Evolutionary conservation across 2,329 filamentous ascomycete genomes (phyloP), one percentile per base, ranked within the genome.

Genomic region (Chalaropsis thielavioides): DNA sequence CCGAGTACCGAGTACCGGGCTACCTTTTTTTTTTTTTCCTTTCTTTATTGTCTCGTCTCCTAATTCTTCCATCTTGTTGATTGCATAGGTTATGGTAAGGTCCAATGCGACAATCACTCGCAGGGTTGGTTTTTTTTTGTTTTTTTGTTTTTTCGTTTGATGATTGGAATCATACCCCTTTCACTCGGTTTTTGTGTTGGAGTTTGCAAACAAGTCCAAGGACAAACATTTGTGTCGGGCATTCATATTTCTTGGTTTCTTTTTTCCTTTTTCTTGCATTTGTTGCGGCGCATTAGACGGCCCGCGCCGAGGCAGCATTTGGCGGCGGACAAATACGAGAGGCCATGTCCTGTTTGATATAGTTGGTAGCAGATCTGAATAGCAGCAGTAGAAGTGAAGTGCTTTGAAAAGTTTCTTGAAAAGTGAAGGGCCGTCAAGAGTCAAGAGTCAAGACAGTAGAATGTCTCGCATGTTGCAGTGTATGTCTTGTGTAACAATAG

Each of bases 71-170:
- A 27, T 58, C 15, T 63, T 46, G 11, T 63, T 46, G 27, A 24
- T 54, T 46, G 44, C 22, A 38, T 46, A 27, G 35, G 46, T 31
- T 15, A 56, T 63, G 62, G 51, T 56, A 40, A 61, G 41, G 62
- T 38, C 46, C 46, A 56, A 56, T 56, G 24, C 22, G 38, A 6
- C 11, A 3, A 15, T 43, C 41, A 27, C n/a, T 40, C 43, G 15
- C 61, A 51, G 61, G 61, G 31, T 40, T 49, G 62, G 19, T 56
- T 24, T 24, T 41, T 49, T 15, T 63, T 63, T n/a, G 51, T 22
- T 40, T 46, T 8, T 43, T 40, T 49, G 49, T 35, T 56, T 40
- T 24, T 41, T 24, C 24, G 15, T 27, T 40, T 24, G 46, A 63
- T 63, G 51, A 51, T 56, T 49, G 46, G 54, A 58, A 40, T 41